Conservation (phyloP, 345 rosid genomes). For the Pelargonium nanum region DNA sequence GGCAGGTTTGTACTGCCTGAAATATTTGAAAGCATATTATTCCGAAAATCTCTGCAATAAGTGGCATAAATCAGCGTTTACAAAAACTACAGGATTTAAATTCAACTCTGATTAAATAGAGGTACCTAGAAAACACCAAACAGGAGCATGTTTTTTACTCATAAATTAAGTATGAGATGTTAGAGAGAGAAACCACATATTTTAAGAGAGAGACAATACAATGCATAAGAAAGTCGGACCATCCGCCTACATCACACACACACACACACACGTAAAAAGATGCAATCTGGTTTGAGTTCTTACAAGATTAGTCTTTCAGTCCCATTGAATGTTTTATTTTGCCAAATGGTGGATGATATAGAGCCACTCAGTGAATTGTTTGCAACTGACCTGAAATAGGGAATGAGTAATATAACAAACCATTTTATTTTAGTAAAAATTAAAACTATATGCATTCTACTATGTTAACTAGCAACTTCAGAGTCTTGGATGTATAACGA, state of each 20-base stretch:
- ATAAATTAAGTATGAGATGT: not conserved
- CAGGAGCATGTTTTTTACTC: not conserved
- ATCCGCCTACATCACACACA: not conserved
- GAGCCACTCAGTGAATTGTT: conserved; percentile 70
- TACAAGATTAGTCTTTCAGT: conserved; percentile 52
- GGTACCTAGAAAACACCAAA: not conserved
- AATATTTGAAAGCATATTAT: conserved; percentile 51
- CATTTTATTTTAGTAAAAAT: not conserved
- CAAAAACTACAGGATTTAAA: not conserved
- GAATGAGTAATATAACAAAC: conserved; percentile 12
- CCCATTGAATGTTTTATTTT: conserved; percentile 42
- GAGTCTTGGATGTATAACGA: not conserved
- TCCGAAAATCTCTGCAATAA: conserved; percentile 60
- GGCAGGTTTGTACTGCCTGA: conserved; percentile 51
- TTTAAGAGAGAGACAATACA: not conserved
- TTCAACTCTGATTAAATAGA: not conserved
- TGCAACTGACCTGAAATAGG: conserved; percentile 61
- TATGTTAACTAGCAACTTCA: not conserved
- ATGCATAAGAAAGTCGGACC: not conserved
- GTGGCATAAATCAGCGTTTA: not conserved
- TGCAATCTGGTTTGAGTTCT: conserved; percentile 15
- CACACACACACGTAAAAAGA: not conserved
- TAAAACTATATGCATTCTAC: too few species aligned
- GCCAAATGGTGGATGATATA: conserved; percentile 60
- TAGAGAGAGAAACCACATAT: not conserved